Evolutionary conservation across 148 eudicot genomes (phyloP).

Genomic region (Chenopodium formosanum): DNA sequence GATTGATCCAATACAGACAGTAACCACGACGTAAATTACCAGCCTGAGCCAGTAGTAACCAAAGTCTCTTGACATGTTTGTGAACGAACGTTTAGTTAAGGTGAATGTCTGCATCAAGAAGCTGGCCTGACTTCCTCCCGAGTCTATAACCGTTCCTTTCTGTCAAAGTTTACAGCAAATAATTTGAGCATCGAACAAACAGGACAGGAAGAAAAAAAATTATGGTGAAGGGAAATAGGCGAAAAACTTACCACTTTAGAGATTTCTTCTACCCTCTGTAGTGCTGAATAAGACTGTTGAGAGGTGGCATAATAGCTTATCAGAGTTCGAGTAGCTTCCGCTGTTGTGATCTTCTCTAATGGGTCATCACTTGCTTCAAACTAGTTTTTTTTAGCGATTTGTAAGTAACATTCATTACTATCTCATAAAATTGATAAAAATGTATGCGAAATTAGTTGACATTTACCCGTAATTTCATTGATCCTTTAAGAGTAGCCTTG

Average conservation of each 20-base stretch:
- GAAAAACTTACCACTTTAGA: slow-evolving; percentile 54
- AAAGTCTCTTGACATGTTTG: slow-evolving; percentile 97
- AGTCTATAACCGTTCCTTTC: slow-evolving; percentile 93
- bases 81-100: slow-evolving; percentile 77
- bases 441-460: not conserved
- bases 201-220: not conserved
- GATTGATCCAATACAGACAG: slow-evolving; percentile 86
- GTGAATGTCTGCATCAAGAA: slow-evolving; percentile 77
- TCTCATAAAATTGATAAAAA: too few species aligned
- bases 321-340: slow-evolving; percentile 78
- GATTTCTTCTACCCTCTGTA: slow-evolving; percentile 72
- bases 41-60: slow-evolving; percentile 98
- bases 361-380: slow-evolving; percentile 88
- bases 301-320: slow-evolving; percentile 58
- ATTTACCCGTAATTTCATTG: slow-evolving; percentile 87
- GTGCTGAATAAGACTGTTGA: slow-evolving; percentile 63
- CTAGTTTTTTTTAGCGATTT: slow-evolving; percentile 26
- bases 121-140: slow-evolving; percentile 97
- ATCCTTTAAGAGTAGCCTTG: slow-evolving; percentile 91
- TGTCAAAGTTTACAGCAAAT: slow-evolving; percentile 28
- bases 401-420: too few species aligned
- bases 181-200: not conserved
- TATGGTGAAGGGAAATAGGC: not conserved
- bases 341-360: slow-evolving; percentile 75
- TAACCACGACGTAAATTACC: slow-evolving; percentile 80